Conservation (phyloP, 257 asterid genomes). For the Anisodus acutangulus region DNA sequence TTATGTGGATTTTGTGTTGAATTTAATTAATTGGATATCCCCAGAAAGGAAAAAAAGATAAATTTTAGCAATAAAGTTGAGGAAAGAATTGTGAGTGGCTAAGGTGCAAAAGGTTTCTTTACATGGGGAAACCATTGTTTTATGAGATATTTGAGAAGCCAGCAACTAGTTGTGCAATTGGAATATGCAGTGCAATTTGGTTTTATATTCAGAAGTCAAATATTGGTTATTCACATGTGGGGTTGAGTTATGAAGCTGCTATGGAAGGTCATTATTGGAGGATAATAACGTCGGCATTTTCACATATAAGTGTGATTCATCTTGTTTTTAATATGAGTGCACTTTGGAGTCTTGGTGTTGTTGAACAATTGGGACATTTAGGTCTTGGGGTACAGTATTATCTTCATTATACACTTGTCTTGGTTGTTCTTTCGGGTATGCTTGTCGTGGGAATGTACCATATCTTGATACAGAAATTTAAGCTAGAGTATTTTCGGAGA, state of each 20-base stretch:
- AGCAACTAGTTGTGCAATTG: slow-evolving; percentile 85
- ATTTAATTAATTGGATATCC: slow-evolving; percentile 8
- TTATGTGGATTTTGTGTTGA: neutral
- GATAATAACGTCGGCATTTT: slow-evolving; percentile 84
- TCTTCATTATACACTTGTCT: slow-evolving; percentile 75
- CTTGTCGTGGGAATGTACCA: slow-evolving; percentile 82
- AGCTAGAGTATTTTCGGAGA: slow-evolving; percentile 79
- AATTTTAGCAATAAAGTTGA: neutral
- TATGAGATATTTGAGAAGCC: slow-evolving; percentile 91
- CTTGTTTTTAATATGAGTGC: slow-evolving; percentile 95
- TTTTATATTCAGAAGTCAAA: slow-evolving; percentile 82
- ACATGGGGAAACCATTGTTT: slow-evolving; percentile 90
- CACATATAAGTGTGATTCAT: slow-evolving; percentile 89
- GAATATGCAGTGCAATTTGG: slow-evolving; percentile 80
- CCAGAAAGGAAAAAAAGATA: neutral
- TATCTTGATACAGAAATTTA: slow-evolving; percentile 73
- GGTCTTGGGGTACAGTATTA: slow-evolving; percentile 87
- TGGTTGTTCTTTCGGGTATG: slow-evolving; percentile 82
- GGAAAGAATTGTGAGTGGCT: neutral
- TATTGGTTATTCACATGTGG: slow-evolving; percentile 85
- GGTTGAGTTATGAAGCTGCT: slow-evolving; percentile 87
- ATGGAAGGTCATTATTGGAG: slow-evolving; percentile 92
- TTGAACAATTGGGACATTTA: slow-evolving; percentile 64
- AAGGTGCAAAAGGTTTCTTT: slow-evolving; percentile 23
- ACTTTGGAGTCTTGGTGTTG: slow-evolving; percentile 91